Evolutionary conservation across 176 grass and related monocot species (phyloP), one percentile per base, ranked within the genome.

Genomic region (Eleusine indica): DNA sequence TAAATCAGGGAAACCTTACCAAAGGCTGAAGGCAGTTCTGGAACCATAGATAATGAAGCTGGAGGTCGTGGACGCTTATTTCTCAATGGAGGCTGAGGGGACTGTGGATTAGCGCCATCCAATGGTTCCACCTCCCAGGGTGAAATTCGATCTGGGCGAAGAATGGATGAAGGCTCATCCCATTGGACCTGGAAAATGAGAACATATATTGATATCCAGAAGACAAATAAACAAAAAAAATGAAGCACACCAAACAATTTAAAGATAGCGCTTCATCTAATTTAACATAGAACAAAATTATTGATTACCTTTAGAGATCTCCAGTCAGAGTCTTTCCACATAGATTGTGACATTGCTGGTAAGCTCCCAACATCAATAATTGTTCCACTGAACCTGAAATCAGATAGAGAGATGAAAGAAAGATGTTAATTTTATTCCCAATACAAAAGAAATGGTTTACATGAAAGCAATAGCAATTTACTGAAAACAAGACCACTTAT

Each of bases 111-210:
- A 82, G 80, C 70, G 68, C 85, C 75, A 73, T 89, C 86, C 64
- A 98, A 40, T 63, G 96, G 91, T 68, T 98, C 96, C 28, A 94
- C 75, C 72, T 95, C 96, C 96, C 96, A 98, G 56, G 96, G 89
- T 61, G 96, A 98, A 76, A 98, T 84, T 88, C 86, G 86, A 30
- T 94, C 93, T 73, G 96, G 93, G 28, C 89, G 88, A 47, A 85
- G 85, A 72, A 95, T 95, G 3, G 88, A 82, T 7, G 93, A 98
- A 76, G 91, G 89, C 42, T 98, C 96, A 53, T 98, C 96, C 96
- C 96, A 98, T 92, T 95, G 96, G 60, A 98, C 96, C 96, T 98
- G 76, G 7, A 28, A 62, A 83, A 69, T 83, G 54, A 75, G 12
- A 69, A 38, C 29, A 85, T 10, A 70, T 5, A 44, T 48, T 88